Evolutionary conservation across 768 basidiomycete genomes (phyloP).

Genomic region (Serendipita sp.): DNA sequence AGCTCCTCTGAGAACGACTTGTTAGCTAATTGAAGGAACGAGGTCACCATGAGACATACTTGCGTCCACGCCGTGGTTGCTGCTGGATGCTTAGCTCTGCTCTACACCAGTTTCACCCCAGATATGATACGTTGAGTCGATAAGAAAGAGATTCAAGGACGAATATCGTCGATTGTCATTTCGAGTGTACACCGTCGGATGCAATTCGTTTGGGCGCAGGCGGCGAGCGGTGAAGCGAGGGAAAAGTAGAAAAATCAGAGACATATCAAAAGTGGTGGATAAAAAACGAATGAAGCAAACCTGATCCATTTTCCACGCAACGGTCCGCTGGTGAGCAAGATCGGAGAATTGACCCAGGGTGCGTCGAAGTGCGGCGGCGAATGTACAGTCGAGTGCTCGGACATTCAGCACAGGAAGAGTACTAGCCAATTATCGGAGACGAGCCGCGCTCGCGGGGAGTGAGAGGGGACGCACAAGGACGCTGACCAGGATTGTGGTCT

Average conservation of each 20-base stretch:
- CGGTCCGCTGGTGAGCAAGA: conserved; percentile 2
- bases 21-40: not conserved
- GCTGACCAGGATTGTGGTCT: conserved; percentile 6
- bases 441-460: not conserved
- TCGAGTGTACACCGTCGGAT: no score
- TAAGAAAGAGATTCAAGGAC: not conserved
- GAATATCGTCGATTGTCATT: not conserved
- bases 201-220: not conserved
- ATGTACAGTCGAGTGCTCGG: not conserved
- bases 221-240: not conserved
- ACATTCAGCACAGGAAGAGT: not conserved
- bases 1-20: not conserved
- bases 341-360: conserved; percentile 5
- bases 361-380: not conserved
- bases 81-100: not conserved
- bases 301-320: conserved; percentile 2
- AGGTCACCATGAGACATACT: not conserved
- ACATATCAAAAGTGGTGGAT: not conserved
- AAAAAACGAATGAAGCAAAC: not conserved
- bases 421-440: not conserved
- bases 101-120: not conserved
- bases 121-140: not conserved
- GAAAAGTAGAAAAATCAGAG: not conserved
- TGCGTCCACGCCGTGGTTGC: conserved; percentile 5
- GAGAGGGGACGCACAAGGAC: not conserved